Evolutionary conservation across 768 basidiomycete species (phyloP).

Genomic region (Trametes cinnabarina): DNA sequence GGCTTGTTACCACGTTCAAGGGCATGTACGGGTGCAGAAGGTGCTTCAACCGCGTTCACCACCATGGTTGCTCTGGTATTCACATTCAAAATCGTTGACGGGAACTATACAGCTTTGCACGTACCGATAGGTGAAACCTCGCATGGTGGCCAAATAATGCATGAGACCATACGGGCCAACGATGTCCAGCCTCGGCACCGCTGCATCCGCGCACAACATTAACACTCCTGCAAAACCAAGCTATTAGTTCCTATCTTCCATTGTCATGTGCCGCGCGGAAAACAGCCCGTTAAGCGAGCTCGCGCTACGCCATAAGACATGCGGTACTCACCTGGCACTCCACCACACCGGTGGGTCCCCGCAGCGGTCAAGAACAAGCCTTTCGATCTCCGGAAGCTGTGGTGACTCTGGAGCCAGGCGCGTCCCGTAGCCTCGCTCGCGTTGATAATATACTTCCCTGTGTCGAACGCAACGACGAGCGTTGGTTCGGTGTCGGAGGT

Average conservation of each 20-base stretch:
- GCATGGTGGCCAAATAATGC: constrained; percentile 70
- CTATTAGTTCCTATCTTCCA: neutral
- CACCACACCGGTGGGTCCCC: constrained; percentile 59
- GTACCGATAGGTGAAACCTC: constrained; percentile 67
- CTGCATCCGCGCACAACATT: constrained; percentile 78
- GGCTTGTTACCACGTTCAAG: constrained; percentile 20
- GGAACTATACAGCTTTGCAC: constrained; percentile 16
- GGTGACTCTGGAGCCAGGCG: constrained; percentile 63
- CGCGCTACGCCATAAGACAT: neutral
- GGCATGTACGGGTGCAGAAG: constrained; percentile 25
- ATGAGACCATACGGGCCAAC: constrained; percentile 72
- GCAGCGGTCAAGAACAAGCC: constrained; percentile 73
- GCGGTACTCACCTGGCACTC: constrained; percentile 66
- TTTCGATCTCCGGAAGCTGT: constrained; percentile 63
- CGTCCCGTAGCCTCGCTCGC: constrained; percentile 79
- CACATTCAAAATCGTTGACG: neutral
- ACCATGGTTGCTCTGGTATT: constrained; percentile 38
- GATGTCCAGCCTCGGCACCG: constrained; percentile 54
- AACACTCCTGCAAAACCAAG: constrained; percentile 51
- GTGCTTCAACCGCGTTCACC: constrained; percentile 45
- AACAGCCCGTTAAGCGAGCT: neutral
- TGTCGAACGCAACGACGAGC: constrained; percentile 71
- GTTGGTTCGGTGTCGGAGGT: constrained; percentile 82
- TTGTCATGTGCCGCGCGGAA: too few species aligned
- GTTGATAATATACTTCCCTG: constrained; percentile 86